Evolutionary conservation across 495 filamentous ascomycete species (phyloP).

Genomic region (Talaromyces thailandensis): DNA sequence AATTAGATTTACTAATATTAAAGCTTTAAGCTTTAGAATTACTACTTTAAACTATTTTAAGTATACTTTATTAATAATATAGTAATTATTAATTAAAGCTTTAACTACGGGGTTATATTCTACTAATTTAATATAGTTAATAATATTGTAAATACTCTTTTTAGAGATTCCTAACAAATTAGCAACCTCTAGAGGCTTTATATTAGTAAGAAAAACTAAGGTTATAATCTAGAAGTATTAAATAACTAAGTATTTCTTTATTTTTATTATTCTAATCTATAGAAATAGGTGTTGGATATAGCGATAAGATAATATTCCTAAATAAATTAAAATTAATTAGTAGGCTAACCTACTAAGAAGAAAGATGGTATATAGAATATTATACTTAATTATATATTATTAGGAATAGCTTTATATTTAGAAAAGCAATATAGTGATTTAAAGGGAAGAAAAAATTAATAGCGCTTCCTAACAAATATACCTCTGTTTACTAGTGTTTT

Average conservation of each 20-base stretch:
- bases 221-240: neutral
- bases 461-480: too few relatives aligned
- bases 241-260: neutral
- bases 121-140: neutral
- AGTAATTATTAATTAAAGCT: neutral
- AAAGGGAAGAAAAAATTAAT: neutral
- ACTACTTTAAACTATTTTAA: neutral
- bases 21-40: neutral
- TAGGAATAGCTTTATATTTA: neutral
- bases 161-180: neutral
- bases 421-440: neutral
- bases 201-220: neutral
- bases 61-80: neutral
- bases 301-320: neutral
- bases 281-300: neutral
- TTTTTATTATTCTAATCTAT: neutral
- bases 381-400: neutral
- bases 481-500: too few relatives aligned
- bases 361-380: neutral
- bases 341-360: too few relatives aligned
- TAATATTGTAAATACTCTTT: neutral
- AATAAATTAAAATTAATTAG: neutral
- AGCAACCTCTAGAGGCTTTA: neutral
- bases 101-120: neutral
- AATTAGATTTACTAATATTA: neutral